These are phyloP conservation scores for Saccharomycopsis sp. DNA, from an alignment of 805 yeast species.

Conservation along the genomic window DNA sequence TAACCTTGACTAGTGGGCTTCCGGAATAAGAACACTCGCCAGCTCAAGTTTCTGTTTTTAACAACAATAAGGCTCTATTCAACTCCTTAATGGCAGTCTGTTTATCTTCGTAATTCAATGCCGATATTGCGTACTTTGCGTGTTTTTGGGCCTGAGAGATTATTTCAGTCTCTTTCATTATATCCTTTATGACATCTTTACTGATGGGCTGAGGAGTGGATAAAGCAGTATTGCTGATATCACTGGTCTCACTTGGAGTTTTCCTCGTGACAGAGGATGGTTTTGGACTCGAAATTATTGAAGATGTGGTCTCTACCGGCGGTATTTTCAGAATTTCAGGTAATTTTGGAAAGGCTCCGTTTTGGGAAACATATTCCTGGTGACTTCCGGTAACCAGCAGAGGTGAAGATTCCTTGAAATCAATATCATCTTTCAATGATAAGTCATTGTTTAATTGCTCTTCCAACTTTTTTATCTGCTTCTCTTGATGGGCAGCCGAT, in stretches of 20 bases:
- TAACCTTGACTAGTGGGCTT: background rate
- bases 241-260: background rate
- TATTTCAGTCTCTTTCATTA: constrained; percentile 48
- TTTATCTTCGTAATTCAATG: constrained; percentile 69
- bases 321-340: background rate
- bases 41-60: constrained; percentile 1
- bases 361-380: background rate
- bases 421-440: background rate
- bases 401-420: background rate
- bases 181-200: constrained; percentile 24
- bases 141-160: constrained; percentile 57
- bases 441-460: background rate
- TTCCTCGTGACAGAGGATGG: background rate
- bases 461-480: background rate
- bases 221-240: background rate
- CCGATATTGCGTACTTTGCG: constrained; percentile 72
- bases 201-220: background rate
- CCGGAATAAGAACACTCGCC: background rate
- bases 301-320: background rate
- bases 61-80: constrained; percentile 9
- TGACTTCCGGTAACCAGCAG: background rate
- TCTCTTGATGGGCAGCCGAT: constrained; percentile 8
- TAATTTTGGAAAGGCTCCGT: background rate
- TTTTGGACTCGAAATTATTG: background rate
- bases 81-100: constrained; percentile 62